Conservation (phyloP, 2,329 filamentous ascomycete genomes). For the Rugonectria rugulosa region DNA sequence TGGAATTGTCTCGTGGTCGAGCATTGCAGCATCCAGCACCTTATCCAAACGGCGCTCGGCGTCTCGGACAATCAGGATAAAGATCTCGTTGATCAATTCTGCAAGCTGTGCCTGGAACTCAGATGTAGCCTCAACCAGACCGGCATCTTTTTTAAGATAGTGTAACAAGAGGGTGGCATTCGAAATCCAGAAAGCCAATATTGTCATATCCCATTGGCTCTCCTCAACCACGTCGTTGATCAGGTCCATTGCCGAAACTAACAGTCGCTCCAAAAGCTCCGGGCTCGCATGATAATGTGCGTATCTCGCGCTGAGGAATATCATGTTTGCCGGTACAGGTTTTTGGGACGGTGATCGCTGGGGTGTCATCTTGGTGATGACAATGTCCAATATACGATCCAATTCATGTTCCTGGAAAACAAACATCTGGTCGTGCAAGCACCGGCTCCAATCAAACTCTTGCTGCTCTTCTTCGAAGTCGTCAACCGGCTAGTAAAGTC, state of each 20-base stretch:
- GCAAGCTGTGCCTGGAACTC: constrained; percentile 93
- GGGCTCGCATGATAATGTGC: constrained; percentile 94
- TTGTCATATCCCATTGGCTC: constrained; percentile 99
- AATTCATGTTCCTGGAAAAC: constrained; percentile 97
- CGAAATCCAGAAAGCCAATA: constrained; percentile 97
- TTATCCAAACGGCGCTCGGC: constrained; percentile 97
- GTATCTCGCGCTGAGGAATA: constrained; percentile 94
- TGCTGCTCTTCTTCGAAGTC: constrained; percentile 89
- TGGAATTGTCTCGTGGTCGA: constrained; percentile 97
- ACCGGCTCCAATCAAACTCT: constrained; percentile 95
- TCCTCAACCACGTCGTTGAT: constrained; percentile 97
- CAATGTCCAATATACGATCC: constrained; percentile 88
- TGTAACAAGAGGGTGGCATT: constrained; percentile 95
- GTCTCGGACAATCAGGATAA: constrained; percentile 95
- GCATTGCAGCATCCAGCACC: constrained; percentile 89
- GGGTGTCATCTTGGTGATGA: constrained; percentile 98
- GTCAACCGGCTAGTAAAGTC: constrained; percentile 65
- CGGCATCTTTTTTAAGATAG: constrained; percentile 93
- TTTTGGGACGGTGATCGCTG: constrained; percentile 97
- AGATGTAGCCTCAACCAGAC: constrained; percentile 79
- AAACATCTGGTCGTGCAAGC: constrained; percentile 98
- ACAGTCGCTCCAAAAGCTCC: constrained; percentile 81
- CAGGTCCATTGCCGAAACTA: constrained; percentile 89
- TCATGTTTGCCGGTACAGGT: constrained; percentile 94
- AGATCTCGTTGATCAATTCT: constrained; percentile 97